Evolutionary conservation across 257 asterid genomes (phyloP).

Genomic region (Ballota nigra): DNA sequence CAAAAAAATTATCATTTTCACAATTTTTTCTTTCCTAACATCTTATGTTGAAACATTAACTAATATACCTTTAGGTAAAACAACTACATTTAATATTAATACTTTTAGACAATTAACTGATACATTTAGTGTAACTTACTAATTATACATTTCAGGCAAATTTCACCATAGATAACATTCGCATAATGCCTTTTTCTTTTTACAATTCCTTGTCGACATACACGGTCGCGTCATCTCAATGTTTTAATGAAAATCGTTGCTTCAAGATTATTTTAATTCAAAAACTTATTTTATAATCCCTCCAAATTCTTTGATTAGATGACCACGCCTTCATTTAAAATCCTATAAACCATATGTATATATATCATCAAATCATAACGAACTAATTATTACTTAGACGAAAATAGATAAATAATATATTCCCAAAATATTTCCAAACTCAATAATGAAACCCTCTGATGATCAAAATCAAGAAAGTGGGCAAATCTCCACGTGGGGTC

Average conservation of each 20-base stretch:
- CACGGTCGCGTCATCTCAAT: not conserved
- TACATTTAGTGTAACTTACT: too few species aligned
- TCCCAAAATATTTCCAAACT: not conserved
- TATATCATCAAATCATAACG: not conserved
- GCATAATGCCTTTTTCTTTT: not conserved
- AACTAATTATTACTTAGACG: not conserved
- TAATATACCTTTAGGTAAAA: too few species aligned
- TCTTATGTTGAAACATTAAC: too few species aligned
- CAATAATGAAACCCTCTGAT: not conserved
- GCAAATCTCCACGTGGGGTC: constrained; percentile 15
- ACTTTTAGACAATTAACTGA: too few species aligned
- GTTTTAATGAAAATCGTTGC: not conserved
- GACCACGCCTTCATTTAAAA: not conserved
- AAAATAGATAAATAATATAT: not conserved
- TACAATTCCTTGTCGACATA: not conserved
- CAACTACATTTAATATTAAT: too few species aligned
- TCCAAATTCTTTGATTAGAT: not conserved
- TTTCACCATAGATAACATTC: too few species aligned
- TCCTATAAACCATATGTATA: not conserved
- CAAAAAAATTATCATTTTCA: too few species aligned
- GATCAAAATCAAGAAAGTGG: not conserved
- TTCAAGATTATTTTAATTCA: not conserved
- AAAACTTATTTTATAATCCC: too few species aligned
- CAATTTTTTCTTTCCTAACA: too few species aligned
- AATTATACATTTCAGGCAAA: too few species aligned